Conservation (phyloP, 352 stramenopile genomes). For the Globisporangium polare region DNA sequence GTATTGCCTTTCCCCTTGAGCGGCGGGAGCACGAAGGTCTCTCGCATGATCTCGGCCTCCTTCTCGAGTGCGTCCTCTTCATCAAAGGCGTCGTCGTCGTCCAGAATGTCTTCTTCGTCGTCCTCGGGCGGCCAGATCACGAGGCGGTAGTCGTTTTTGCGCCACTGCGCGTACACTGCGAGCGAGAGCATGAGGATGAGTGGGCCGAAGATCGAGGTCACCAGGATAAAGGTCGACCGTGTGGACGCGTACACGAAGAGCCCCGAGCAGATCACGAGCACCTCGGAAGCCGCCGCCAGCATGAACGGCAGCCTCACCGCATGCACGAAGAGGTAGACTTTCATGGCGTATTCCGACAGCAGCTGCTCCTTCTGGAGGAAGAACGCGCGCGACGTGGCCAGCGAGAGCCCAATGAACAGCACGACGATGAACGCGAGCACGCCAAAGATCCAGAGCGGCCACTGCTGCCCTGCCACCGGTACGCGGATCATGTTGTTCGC, state of each 20-base stretch:
- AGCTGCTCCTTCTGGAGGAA: conserved; percentile 79
- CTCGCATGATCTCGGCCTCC: conserved; percentile 66
- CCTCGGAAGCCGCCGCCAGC: conserved; percentile 67
- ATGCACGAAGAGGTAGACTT: conserved; percentile 70
- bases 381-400: conserved; percentile 75
- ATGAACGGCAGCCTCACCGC: conserved; percentile 73
- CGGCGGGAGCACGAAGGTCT: conserved; percentile 76
- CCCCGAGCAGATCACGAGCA: conserved; percentile 78
- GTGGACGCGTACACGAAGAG: conserved; percentile 81
- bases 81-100: conserved; percentile 74
- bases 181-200: conserved; percentile 76
- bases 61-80: conserved; percentile 67
- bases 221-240: conserved; percentile 71
- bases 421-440: conserved; percentile 81
- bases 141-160: conserved; percentile 79
- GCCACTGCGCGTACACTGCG: conserved; percentile 72
- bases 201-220: conserved; percentile 69
- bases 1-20: conserved; percentile 59
- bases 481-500: conserved; percentile 45
- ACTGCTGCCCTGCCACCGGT: conserved; percentile 55
- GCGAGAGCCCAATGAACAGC: conserved; percentile 64
- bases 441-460: conserved; percentile 85
- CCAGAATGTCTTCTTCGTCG: conserved; percentile 72
- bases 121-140: conserved; percentile 81
- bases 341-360: conserved; percentile 66